A percentile compares a stretch with the other conserved stretches of the same genome.
These are phyloP conservation scores for Prosopis cineraria DNA, from an alignment of 306 rosid genomes.

Conservation along the genomic window DNA sequence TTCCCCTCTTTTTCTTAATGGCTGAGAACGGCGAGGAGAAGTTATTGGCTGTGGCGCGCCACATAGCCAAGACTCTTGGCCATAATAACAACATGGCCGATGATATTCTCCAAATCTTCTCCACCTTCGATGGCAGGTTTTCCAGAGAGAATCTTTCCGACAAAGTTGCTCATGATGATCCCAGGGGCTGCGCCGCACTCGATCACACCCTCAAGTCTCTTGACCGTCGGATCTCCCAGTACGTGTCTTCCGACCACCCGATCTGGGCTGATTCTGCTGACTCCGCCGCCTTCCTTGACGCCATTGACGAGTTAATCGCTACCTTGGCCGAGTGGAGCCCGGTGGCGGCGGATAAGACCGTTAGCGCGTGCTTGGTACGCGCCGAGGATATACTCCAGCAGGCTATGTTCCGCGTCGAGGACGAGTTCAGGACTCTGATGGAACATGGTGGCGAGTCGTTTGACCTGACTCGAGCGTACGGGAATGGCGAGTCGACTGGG, in stretches of 20 bases:
- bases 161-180: constrained; percentile 36
- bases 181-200: constrained; percentile 50
- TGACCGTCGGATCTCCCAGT: constrained; percentile 66
- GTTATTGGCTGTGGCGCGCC: constrained; percentile 74
- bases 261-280: constrained; percentile 63
- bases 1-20: constrained; percentile 35
- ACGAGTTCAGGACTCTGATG: constrained; percentile 73
- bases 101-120: constrained; percentile 80
- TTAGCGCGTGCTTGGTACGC: constrained; percentile 56
- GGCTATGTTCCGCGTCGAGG: constrained; percentile 71
- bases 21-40: constrained; percentile 90
- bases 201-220: constrained; percentile 60
- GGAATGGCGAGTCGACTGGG: constrained; percentile 49
- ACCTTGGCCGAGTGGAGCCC: constrained; percentile 65
- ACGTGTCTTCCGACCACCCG: constrained; percentile 52
- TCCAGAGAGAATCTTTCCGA: constrained; percentile 76
- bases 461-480: constrained; percentile 49
- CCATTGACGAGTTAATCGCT: constrained; percentile 61
- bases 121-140: constrained; percentile 80
- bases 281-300: constrained; percentile 64
- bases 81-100: constrained; percentile 69
- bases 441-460: constrained; percentile 72
- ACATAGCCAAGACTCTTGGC: constrained; percentile 86
- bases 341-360: constrained; percentile 55
- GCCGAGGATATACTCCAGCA: constrained; percentile 74